Evolutionary conservation across 176 grass and related monocot species (phyloP), one percentile per base, ranked within the genome.

Genomic region (Avena atlantica): DNA sequence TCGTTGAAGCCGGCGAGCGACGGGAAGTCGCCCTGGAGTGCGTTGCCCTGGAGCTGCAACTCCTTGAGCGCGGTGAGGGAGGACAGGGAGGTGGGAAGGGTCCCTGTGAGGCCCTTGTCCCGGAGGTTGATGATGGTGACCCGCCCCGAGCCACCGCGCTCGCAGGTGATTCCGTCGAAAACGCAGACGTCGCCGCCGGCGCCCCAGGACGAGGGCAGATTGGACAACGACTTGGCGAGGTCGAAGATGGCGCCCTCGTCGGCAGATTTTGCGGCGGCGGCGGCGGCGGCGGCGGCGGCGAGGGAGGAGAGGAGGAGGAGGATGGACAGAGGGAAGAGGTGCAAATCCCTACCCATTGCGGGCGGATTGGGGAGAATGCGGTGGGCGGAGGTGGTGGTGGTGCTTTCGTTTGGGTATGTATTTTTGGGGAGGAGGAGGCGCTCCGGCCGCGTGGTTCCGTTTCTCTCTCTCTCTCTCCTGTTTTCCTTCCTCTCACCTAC

Each of bases 21-120:
- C 12, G 94, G 89, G 76, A 96, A 23, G 44, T 25, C 51, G 2
- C 94, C 94, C 34, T 86, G 31, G 61, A 96, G 84, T 42, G 19
- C 63, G 69, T 96, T 96, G 8, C 74, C 89, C 82, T 93, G 91
- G 31, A 96, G 94, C 85, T 92, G 89, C 42, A 96, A 69, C 36
- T 67, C 83, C 58, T 83, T 73, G 68, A 96, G 89, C 37, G 74
- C 86, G 55, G 87, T 86, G 42, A 97, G 93, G n/a, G 47, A 36
- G n/a, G 89, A 80, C 23, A 97, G 58, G 24, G 95, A 91, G 36
- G 78, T 1, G 34, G 91, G 62, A 2, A 98, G 90, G 14, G 78
- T 85, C 19, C 95, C 95, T 21, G 88, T 76, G 16, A 95, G 52
- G 1, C 61, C 82, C 76, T 25, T 44, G 31, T 79, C 51, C 51